These are phyloP conservation scores for Sherardia arvensis DNA, from an alignment of 257 asterid genomes.

Conservation along the genomic window DNA sequence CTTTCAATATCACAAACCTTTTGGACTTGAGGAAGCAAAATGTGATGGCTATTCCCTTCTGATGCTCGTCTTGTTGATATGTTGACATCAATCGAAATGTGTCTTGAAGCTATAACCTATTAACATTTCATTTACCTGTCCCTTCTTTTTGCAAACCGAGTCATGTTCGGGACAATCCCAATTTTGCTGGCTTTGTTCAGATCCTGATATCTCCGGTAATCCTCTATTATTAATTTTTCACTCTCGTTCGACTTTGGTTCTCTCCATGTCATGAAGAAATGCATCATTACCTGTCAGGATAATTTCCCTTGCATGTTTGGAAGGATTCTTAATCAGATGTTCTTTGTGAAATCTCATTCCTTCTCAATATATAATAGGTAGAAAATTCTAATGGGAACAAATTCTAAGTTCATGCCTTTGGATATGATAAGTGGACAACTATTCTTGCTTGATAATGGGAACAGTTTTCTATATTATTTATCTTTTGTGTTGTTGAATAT, in stretches of 20 bases:
- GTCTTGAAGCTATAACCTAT: too few relatives aligned
- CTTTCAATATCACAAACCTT: neutral
- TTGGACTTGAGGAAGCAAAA: too few relatives aligned
- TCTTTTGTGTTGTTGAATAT: neutral
- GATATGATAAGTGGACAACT: slow-evolving; percentile 71
- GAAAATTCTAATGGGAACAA: slow-evolving; percentile 54
- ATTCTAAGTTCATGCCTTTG: slow-evolving; percentile 48
- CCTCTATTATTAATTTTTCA: neutral
- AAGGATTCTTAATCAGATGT: neutral
- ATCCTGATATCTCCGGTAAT: slow-evolving; percentile 33
- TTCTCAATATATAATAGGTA: slow-evolving; percentile 5
- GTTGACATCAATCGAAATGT: neutral
- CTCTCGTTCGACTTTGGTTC: neutral
- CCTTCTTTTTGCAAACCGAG: too few relatives aligned
- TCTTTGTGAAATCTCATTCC: neutral
- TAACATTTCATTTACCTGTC: too few relatives aligned
- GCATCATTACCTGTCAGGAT: too few relatives aligned
- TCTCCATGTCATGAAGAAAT: neutral
- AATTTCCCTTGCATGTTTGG: too few relatives aligned
- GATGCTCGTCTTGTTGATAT: neutral
- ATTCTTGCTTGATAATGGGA: slow-evolving; percentile 15
- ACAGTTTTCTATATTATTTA: too few relatives aligned
- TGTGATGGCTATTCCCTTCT: neutral
- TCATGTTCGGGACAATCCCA: slow-evolving; percentile 29
- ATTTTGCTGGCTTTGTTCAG: slow-evolving; percentile 29